A percentile compares a stretch with the other conserved stretches of the same genome.
Evolutionary conservation across 495 filamentous ascomycete genomes (phyloP).

Genomic region (Apodospora peruviana): DNA sequence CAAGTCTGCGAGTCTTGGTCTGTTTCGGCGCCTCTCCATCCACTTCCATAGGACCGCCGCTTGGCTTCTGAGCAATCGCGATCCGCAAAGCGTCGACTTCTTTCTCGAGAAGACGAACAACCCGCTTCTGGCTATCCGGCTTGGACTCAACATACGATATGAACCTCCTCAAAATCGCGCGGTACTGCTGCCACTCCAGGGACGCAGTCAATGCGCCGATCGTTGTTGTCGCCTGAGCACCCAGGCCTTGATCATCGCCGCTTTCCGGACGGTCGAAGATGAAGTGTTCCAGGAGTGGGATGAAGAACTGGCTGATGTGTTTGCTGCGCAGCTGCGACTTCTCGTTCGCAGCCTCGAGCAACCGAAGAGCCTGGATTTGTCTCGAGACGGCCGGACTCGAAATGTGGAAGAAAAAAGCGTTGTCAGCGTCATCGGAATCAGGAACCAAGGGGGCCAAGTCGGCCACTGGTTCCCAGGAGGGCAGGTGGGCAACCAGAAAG

Average conservation of each 20-base stretch:
- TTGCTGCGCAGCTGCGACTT: constrained; percentile 59
- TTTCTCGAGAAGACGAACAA: constrained; percentile 73
- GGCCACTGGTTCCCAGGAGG: constrained; percentile 58
- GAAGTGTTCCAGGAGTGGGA: constrained; percentile 91
- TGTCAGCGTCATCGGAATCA: constrained; percentile 64
- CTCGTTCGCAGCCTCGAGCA: constrained; percentile 60
- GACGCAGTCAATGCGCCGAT: constrained; percentile 67
- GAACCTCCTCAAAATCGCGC: constrained; percentile 73
- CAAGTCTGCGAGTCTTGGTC: constrained; percentile 37
- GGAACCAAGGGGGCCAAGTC: constrained; percentile 73
- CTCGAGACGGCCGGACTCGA: constrained; percentile 87
- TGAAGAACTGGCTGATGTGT: constrained; percentile 79
- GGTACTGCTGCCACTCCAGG: constrained; percentile 88
- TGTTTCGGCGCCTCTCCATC: constrained; percentile 24
- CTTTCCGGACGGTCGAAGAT: constrained; percentile 74
- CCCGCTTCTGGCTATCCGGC: constrained; percentile 76
- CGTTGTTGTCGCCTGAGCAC: constrained; percentile 71
- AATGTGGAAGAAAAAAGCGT: constrained; percentile 90
- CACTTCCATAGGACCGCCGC: constrained; percentile 31
- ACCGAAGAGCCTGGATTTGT: constrained; percentile 74
- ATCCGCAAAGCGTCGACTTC: constrained; percentile 67
- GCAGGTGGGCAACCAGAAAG: constrained; percentile 66
- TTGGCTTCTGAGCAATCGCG: constrained; percentile 42
- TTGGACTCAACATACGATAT: constrained; percentile 73
- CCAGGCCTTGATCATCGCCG: constrained; percentile 75